Percentiles rank a stretch among this genome's conserved stretches.
phyloP scores from a whole-genome alignment of 2,329 filamentous ascomycete genomes.

The Neofusicoccum parvum region DNA sequence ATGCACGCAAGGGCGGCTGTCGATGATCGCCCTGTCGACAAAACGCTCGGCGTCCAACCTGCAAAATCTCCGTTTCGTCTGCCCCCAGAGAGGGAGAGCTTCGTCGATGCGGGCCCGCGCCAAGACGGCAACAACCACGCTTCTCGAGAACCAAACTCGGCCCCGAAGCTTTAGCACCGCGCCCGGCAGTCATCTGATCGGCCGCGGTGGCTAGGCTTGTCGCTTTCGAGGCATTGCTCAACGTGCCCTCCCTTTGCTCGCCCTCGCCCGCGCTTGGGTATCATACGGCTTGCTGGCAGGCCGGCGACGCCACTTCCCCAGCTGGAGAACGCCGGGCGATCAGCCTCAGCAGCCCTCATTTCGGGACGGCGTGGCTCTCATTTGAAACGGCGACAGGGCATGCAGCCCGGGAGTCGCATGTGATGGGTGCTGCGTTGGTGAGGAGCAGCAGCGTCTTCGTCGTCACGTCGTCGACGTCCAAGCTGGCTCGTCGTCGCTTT shows the following conservation, averaged over 20 bases:
- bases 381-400: conserved; percentile 4
- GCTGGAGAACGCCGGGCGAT: conserved; percentile 12
- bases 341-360: conserved; percentile 11
- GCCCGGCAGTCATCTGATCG: conserved; percentile 16
- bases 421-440: conserved; percentile 6
- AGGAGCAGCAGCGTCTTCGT: background rate
- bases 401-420: background rate
- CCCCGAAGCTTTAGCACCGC: conserved; percentile 12
- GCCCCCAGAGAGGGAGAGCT: background rate
- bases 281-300: conserved; percentile 8
- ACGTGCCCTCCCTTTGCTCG: conserved; percentile 8
- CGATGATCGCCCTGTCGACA: conserved; percentile 9
- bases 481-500: conserved; percentile 8
- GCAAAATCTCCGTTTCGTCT: conserved; percentile 15
- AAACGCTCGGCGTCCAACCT: conserved; percentile 16
- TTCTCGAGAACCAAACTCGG: background rate
- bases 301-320: conserved; percentile 12
- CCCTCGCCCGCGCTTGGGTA: background rate
- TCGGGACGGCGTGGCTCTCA: conserved; percentile 1
- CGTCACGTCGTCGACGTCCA: background rate
- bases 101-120: background rate
- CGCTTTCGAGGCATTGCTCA: conserved; percentile 9
- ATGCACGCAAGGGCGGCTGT: conserved; percentile 13
- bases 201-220: background rate
- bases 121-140: conserved; percentile 14